Evolutionary conservation across 495 filamentous ascomycete genomes (phyloP).

Genomic region (Tuber indicum): DNA sequence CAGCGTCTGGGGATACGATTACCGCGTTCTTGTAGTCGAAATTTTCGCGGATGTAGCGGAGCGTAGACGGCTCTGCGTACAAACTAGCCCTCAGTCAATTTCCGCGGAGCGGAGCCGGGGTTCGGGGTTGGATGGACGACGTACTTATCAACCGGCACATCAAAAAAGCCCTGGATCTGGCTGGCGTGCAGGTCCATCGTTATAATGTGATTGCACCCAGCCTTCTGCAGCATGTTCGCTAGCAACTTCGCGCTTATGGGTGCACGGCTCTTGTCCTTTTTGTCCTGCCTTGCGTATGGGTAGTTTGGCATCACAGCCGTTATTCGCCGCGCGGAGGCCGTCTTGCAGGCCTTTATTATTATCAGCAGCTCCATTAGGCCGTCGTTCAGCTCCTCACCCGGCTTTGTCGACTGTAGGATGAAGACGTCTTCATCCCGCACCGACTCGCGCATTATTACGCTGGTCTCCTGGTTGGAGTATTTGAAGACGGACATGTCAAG

Average conservation of each 20-base stretch:
- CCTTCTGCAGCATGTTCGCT: constrained; percentile 44
- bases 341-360: constrained; percentile 98
- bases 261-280: constrained; percentile 72
- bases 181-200: constrained; percentile 58
- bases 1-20: constrained; percentile 93
- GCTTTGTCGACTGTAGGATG: constrained; percentile 89
- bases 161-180: constrained; percentile 50
- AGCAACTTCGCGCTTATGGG: constrained; percentile 43
- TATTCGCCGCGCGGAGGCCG: constrained; percentile 82
- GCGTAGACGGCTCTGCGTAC: constrained; percentile 88
- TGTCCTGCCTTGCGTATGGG: constrained; percentile 94
- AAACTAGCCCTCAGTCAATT: constrained; percentile 53
- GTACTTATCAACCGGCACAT: constrained; percentile 51
- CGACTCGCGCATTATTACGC: constrained; percentile 92
- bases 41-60: constrained; percentile 88
- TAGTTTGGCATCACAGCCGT: constrained; percentile 92
- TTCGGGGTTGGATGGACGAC: neutral
- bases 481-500: constrained; percentile 93
- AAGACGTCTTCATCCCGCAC: constrained; percentile 98
- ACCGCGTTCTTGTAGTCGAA: constrained; percentile 76
- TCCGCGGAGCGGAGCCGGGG: neutral
- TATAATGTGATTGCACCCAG: constrained; percentile 54
- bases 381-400: constrained; percentile 97
- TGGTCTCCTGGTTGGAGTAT: constrained; percentile 97
- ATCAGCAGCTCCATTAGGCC: constrained; percentile 97